phyloP scores from a whole-genome alignment of 495 filamentous ascomycete genomes.

The Schizothecium vesticola region DNA sequence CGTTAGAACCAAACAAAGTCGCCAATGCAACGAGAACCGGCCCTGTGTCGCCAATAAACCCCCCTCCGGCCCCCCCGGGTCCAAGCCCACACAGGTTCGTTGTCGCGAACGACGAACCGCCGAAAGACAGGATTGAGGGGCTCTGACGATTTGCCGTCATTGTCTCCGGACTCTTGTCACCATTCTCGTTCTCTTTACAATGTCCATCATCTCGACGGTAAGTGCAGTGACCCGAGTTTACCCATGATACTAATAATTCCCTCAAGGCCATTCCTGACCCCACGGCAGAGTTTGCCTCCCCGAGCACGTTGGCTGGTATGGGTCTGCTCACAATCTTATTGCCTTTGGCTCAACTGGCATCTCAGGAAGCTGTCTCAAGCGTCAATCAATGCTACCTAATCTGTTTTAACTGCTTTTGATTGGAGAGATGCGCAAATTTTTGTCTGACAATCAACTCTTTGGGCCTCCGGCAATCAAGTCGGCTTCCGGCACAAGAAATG shows the following conservation, averaged over 20 bases:
- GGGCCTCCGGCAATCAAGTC: not conserved
- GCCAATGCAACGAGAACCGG: not conserved
- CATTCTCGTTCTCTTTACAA: constrained; percentile 43
- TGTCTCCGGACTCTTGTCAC: not conserved
- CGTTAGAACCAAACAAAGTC: not conserved
- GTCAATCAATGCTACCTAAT: not conserved
- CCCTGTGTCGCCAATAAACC: too few species aligned
- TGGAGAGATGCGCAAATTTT: too few species aligned
- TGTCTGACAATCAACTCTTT: too few species aligned
- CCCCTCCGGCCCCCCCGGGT: too few species aligned
- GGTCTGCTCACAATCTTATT: constrained; percentile 4
- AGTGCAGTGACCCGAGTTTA: constrained; percentile 9
- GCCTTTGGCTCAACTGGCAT: not conserved
- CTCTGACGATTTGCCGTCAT: constrained; percentile 1
- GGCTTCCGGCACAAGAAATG: not conserved
- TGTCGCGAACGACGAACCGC: not conserved
- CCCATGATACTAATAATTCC: not conserved
- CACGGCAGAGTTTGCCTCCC: too few species aligned
- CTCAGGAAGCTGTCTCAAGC: not conserved
- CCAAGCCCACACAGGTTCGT: not conserved
- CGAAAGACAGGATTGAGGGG: not conserved
- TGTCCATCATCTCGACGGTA: constrained; percentile 42
- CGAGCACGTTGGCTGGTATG: constrained; percentile 8
- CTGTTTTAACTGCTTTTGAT: too few species aligned
- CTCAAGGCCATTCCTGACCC: too few species aligned